These are phyloP conservation scores for Fusarium sp. DNA, from an alignment of 2,329 filamentous ascomycete genomes.

Conservation along the genomic window DNA sequence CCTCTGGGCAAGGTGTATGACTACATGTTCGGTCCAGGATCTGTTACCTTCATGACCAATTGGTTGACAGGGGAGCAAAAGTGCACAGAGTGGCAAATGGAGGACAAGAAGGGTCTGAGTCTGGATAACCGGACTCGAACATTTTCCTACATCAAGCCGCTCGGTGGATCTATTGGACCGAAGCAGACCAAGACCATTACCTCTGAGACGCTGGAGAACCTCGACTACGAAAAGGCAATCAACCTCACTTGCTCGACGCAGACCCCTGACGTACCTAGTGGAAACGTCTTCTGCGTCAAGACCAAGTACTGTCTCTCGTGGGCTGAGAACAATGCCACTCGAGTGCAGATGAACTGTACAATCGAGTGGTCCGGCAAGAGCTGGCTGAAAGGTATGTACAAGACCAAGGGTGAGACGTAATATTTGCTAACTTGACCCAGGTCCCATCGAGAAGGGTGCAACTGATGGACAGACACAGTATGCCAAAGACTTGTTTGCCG, in stretches of 20 bases:
- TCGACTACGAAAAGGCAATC: constrained; percentile 89
- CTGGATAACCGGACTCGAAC: constrained; percentile 79
- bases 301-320: constrained; percentile 96
- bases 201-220: constrained; percentile 82
- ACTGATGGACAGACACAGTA: constrained; percentile 90
- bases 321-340: constrained; percentile 87
- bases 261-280: constrained; percentile 94
- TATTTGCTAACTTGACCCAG: constrained; percentile 60
- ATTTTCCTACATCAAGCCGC: constrained; percentile 92
- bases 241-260: constrained; percentile 86
- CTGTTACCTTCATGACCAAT: constrained; percentile 84
- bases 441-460: constrained; percentile 94
- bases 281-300: constrained; percentile 90
- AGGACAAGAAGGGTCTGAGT: constrained; percentile 83
- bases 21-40: constrained; percentile 85
- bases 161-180: constrained; percentile 86
- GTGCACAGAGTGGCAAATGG: constrained; percentile 86
- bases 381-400: constrained; percentile 88
- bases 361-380: constrained; percentile 98
- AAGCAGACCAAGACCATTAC: constrained; percentile 96
- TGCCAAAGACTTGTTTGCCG: constrained; percentile 81
- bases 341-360: constrained; percentile 86
- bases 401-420: neutral
- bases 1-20: constrained; percentile 93
- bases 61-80: constrained; percentile 91